Base-by-base conservation (phyloP, 805 yeast genomes). In the Ogataea nakhonphanomensis region DNA sequence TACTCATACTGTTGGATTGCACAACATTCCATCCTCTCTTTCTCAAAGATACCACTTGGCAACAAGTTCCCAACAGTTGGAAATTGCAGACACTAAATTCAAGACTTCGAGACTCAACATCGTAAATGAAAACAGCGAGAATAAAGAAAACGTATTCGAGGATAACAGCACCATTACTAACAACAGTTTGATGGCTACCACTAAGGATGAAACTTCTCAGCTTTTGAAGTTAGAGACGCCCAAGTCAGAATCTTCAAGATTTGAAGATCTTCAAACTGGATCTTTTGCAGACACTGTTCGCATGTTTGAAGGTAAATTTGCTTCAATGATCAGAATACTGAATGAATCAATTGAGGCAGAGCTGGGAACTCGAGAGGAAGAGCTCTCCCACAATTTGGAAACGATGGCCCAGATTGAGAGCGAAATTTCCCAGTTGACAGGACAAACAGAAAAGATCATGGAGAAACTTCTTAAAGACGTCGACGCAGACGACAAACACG, bases 61-160 rank as follows among this genome's bases (percentile, higher is more conserved):
- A 8, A 11, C 7, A 8, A 30, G n/a, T 14, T 2, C 28, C 2
- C 33, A 25, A 13, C 20, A 17, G 25, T 17, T 17, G 20, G 20
- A 17, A 17, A 5, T 17, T 17, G 5, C 20, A 17, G 20, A 17
- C 20, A 17, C 20, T 17, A 24, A 17, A 3, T 33, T 38, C 33
- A 21, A 22, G 33, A 32, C 46, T n/a, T 27, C 26, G 3, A 22
- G 12, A 8, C 14, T 17, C 21, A 32, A 42, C 11, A 46, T 22
- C 7, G 13, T 36, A 9, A 27, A 36, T 24, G 71, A 76, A 6
- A 62, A 71, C 8, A 58, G 53, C n/a, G 78, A 71, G 30, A 70
- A 74, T 49, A 74, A 74, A 44, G 79, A 74, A 43, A 72, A 73
- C 47, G 65, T 55, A 5, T 72, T 71, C 46, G 59, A 67, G 17